A percentile compares a stretch with the other conserved stretches of the same genome.
These are phyloP conservation scores for Ceriops decandra DNA, from an alignment of 345 rosid species.

Conservation along the genomic window DNA sequence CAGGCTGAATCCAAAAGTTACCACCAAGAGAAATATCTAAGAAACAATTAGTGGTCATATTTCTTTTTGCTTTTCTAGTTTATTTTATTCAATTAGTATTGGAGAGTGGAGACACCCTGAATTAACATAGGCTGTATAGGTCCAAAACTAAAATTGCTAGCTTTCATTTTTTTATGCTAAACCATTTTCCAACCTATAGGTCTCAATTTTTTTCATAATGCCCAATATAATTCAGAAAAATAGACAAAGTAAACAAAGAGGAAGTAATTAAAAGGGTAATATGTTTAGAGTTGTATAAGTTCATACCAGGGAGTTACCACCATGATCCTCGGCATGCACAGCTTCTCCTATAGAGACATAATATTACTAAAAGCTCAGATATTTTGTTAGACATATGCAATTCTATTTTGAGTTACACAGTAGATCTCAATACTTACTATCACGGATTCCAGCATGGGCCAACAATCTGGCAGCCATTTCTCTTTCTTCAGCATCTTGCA, in stretches of 20 bases:
- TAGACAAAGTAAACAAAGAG: too few relatives aligned
- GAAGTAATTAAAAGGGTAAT: neutral
- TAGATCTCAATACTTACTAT: constrained; percentile 34
- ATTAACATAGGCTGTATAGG: too few relatives aligned
- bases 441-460: constrained; percentile 66
- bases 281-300: neutral
- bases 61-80: too few relatives aligned
- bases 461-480: constrained; percentile 77
- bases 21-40: too few relatives aligned
- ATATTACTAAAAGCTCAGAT: constrained; percentile 4
- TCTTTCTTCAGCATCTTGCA: constrained; percentile 92
- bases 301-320: constrained; percentile 56
- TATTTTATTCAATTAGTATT: too few relatives aligned
- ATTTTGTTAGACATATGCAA: neutral
- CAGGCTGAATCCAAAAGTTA: too few relatives aligned
- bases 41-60: too few relatives aligned
- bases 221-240: neutral
- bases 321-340: constrained; percentile 53
- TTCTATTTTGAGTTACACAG: neutral
- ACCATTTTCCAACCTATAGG: neutral
- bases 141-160: too few relatives aligned
- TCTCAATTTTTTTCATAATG: neutral
- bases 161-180: too few relatives aligned
- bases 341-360: constrained; percentile 47
- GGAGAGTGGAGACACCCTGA: too few relatives aligned